Evolutionary conservation across 768 basidiomycete genomes (phyloP).

Genomic region (Termitomyces titanicus): DNA sequence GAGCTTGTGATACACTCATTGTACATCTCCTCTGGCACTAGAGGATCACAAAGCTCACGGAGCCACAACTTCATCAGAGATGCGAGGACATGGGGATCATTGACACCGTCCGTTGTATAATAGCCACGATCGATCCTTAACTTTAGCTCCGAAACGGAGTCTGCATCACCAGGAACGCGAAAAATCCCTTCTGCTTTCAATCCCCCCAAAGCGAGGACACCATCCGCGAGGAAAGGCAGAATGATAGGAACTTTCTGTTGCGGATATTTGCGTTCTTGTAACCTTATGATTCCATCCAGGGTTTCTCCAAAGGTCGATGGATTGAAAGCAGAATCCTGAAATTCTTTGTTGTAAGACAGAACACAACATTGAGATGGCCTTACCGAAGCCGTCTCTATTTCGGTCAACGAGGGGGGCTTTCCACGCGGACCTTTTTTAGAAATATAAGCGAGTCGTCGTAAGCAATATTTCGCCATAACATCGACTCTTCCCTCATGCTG

Average conservation of each 20-base stretch:
- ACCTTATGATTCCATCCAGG: constrained; percentile 74
- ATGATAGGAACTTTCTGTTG: constrained; percentile 86
- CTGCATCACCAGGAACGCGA: constrained; percentile 87
- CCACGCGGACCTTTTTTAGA: constrained; percentile 84
- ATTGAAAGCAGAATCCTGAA: constrained; percentile 87
- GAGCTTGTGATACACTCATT: constrained; percentile 80
- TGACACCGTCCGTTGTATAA: constrained; percentile 85
- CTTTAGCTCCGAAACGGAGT: constrained; percentile 85
- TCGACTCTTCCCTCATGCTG: constrained; percentile 77
- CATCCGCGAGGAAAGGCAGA: constrained; percentile 89
- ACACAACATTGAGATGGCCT: constrained; percentile 20
- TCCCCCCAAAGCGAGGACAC: constrained; percentile 86
- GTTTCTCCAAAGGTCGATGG: constrained; percentile 94
- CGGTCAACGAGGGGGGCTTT: constrained; percentile 73
- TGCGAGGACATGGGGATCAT: constrained; percentile 88
- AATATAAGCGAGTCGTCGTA: constrained; percentile 72
- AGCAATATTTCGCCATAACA: constrained; percentile 87
- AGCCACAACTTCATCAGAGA: constrained; percentile 93
- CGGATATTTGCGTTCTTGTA: constrained; percentile 86
- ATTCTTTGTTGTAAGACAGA: constrained; percentile 8
- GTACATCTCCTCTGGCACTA: constrained; percentile 88
- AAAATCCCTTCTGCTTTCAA: constrained; percentile 88
- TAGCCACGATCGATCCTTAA: constrained; percentile 88
- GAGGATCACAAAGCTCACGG: constrained; percentile 87
- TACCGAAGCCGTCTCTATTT: constrained; percentile 91